These are phyloP conservation scores for Beauveria medogensis DNA, from an alignment of 2,329 filamentous ascomycete species.

Conservation along the genomic window DNA sequence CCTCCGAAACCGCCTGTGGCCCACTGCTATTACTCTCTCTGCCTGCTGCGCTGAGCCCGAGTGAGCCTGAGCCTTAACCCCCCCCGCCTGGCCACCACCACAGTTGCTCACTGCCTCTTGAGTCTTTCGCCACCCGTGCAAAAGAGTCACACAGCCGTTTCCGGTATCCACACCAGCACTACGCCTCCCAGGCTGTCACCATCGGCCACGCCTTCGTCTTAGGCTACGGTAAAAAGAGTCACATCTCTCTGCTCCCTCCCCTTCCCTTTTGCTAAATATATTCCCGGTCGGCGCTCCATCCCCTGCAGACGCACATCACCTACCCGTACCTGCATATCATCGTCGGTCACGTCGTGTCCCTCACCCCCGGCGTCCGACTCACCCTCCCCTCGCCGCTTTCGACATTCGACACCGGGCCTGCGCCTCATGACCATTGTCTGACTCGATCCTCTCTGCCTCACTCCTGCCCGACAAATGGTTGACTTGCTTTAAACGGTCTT, in stretches of 20 bases:
- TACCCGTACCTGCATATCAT: slow-evolving; percentile 14
- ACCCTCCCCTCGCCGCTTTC: slow-evolving; percentile 8
- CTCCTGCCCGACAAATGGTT: slow-evolving; percentile 23
- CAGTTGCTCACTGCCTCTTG: slow-evolving; percentile 9
- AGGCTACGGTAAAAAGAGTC: slow-evolving; percentile 25
- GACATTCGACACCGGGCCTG: background rate
- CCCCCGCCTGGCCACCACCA: slow-evolving; percentile 19
- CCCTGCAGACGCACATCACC: slow-evolving; percentile 7
- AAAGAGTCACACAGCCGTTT: slow-evolving; percentile 29
- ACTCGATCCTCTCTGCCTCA: background rate
- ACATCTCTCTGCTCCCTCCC: slow-evolving; percentile 17
- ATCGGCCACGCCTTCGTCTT: slow-evolving; percentile 20
- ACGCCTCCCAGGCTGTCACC: slow-evolving; percentile 18
- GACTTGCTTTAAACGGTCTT: slow-evolving; percentile 22
- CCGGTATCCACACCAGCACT: slow-evolving; percentile 15
- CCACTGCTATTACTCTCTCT: background rate
- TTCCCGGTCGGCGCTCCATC: background rate
- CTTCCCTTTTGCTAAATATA: background rate
- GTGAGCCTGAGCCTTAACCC: too few relatives aligned
- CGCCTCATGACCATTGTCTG: background rate
- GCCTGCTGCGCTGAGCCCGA: slow-evolving; percentile 8
- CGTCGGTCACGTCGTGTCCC: slow-evolving; percentile 14
- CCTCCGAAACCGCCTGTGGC: slow-evolving; percentile 31
- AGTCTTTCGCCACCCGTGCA: slow-evolving; percentile 27
- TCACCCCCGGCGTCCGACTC: slow-evolving; percentile 15